phyloP scores from a whole-genome alignment of 257 asterid species.

The Rehmannia glutinosa region DNA sequence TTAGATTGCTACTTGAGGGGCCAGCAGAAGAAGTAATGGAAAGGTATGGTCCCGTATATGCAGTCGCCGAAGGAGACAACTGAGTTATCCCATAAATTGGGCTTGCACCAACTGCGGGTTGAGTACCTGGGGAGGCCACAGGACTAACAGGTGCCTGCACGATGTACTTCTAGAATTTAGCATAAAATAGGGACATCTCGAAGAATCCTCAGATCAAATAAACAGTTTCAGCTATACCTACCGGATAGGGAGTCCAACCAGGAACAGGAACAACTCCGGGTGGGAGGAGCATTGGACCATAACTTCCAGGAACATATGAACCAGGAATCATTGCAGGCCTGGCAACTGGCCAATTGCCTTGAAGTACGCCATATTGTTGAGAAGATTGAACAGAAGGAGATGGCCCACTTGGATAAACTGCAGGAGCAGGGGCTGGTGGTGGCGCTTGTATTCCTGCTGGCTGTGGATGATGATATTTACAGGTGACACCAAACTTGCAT shows the following conservation, averaged over 20 bases:
- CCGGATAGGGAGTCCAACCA: conserved; percentile 87
- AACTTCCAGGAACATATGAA: conserved; percentile 68
- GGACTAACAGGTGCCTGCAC: conserved; percentile 61
- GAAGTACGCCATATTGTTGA: conserved; percentile 71
- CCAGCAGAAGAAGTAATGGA: conserved; percentile 57
- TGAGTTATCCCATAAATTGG: conserved; percentile 62
- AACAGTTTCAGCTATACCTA: conserved; percentile 25
- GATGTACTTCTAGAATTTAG: conserved; percentile 18
- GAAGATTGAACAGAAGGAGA: conserved; percentile 73
- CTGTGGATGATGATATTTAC: conserved; percentile 97
- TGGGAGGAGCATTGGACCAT: conserved; percentile 69
- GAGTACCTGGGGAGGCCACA: conserved; percentile 54
- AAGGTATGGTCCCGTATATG: conserved; percentile 67
- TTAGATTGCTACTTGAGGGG: conserved; percentile 60
- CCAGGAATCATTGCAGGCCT: conserved; percentile 74
- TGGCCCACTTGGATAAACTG: conserved; percentile 52
- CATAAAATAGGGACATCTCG: neutral
- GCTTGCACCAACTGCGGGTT: conserved; percentile 53
- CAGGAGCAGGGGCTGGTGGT: conserved; percentile 46
- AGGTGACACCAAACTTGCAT: conserved; percentile 88
- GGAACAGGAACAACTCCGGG: conserved; percentile 79
- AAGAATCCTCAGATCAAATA: conserved; percentile 7
- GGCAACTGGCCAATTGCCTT: conserved; percentile 87
- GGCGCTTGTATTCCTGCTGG: conserved; percentile 61
- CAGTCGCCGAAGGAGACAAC: conserved; percentile 75